Evolutionary conservation across 2,329 filamentous ascomycete species (phyloP).

Genomic region (Oidium heveae): DNA sequence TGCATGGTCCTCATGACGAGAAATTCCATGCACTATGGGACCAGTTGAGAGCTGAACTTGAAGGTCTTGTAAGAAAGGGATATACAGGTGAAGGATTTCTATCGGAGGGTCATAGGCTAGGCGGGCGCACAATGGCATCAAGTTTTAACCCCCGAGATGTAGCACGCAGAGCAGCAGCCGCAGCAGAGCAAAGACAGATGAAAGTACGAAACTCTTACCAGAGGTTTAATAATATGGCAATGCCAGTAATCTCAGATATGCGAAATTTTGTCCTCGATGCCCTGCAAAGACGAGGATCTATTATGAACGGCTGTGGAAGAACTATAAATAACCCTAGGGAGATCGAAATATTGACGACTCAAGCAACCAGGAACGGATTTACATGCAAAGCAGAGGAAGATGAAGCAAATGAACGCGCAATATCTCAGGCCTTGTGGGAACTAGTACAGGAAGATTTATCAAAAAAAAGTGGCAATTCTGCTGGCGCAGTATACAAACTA

Average conservation of each 20-base stretch:
- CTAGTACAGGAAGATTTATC: slow-evolving; percentile 50
- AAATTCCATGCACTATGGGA: slow-evolving; percentile 76
- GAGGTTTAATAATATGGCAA: slow-evolving; percentile 39
- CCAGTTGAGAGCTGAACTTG: slow-evolving; percentile 65
- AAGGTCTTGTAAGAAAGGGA: slow-evolving; percentile 50
- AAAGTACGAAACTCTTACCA: slow-evolving; percentile 35
- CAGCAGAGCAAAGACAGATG: slow-evolving; percentile 44
- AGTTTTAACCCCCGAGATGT: slow-evolving; percentile 48
- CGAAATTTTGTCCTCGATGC: slow-evolving; percentile 48
- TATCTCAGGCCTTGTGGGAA: slow-evolving; percentile 66
- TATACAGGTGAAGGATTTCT: slow-evolving; percentile 83
- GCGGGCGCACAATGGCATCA: slow-evolving; percentile 35
- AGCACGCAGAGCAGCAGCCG: slow-evolving; percentile 37
- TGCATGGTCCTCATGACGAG: slow-evolving; percentile 58
- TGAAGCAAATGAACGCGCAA: slow-evolving; percentile 67
- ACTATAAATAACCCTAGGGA: slow-evolving; percentile 36
- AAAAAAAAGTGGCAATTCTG: slow-evolving; percentile 3
- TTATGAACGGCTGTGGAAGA: slow-evolving; percentile 46
- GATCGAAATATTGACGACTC: slow-evolving; percentile 36
- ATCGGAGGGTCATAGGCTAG: slow-evolving; percentile 46
- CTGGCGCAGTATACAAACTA: too few relatives aligned
- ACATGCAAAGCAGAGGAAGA: slow-evolving; percentile 68
- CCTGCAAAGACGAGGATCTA: slow-evolving; percentile 38
- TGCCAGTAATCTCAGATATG: slow-evolving; percentile 37
- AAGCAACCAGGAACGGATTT: slow-evolving; percentile 47